Conservation (phyloP, 2,329 filamentous ascomycete species). For the Raffaelea albimanens region DNA sequence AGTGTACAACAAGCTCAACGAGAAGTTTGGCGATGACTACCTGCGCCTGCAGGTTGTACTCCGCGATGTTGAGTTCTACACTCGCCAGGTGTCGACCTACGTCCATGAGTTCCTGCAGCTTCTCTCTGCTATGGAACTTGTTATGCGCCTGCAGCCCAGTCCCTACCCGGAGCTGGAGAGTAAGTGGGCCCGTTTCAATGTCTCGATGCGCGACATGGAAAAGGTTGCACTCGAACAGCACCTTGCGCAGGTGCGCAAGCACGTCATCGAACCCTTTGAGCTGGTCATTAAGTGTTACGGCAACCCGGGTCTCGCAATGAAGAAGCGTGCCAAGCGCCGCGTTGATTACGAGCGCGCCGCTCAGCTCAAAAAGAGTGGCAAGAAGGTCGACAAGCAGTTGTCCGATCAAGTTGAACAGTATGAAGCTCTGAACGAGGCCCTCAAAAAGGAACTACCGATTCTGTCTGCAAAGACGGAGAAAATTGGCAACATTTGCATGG, state of each 20-base stretch:
- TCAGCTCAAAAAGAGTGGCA: slow-evolving; percentile 67
- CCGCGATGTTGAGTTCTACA: slow-evolving; percentile 88
- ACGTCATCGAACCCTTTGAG: slow-evolving; percentile 62
- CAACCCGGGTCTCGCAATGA: slow-evolving; percentile 80
- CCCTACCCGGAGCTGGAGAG: slow-evolving; percentile 78
- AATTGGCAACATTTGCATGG: slow-evolving; percentile 73
- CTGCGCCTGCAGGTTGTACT: slow-evolving; percentile 86
- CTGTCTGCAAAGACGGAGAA: slow-evolving; percentile 74
- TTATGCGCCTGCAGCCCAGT: slow-evolving; percentile 63
- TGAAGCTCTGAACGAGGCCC: slow-evolving; percentile 78
- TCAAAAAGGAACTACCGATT: slow-evolving; percentile 85
- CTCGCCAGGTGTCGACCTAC: slow-evolving; percentile 69
- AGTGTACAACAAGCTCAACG: slow-evolving; percentile 69
- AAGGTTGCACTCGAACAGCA: slow-evolving; percentile 67
- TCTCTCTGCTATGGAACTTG: slow-evolving; percentile 71
- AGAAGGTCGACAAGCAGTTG: slow-evolving; percentile 80
- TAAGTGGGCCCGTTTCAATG: slow-evolving; percentile 88
- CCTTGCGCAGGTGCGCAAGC: slow-evolving; percentile 61
- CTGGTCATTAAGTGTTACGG: slow-evolving; percentile 47
- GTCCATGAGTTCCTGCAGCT: slow-evolving; percentile 75
- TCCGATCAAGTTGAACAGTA: slow-evolving; percentile 81
- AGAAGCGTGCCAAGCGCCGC: slow-evolving; percentile 88
- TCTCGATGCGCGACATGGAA: slow-evolving; percentile 77
- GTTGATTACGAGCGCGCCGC: slow-evolving; percentile 79
- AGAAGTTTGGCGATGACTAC: slow-evolving; percentile 87